phyloP scores from a whole-genome alignment of 2,329 filamentous ascomycete species.

The Calonectria pseudoturangicola region DNA sequence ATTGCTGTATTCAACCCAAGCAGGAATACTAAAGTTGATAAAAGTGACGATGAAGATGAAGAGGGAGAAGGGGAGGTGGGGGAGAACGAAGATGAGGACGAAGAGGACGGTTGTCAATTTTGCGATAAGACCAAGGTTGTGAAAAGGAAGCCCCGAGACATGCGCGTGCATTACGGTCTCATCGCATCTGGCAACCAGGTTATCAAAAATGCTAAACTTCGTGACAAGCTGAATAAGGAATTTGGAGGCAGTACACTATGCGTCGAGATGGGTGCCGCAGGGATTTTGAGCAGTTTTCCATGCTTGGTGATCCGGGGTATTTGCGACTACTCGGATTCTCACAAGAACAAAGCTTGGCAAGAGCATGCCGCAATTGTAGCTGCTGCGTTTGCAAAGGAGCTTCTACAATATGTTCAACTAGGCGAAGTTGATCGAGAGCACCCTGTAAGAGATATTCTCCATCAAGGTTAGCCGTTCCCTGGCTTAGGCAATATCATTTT shows the following conservation, averaged over 20 bases:
- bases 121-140: too few species aligned
- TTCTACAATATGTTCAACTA: not conserved
- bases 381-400: not conserved
- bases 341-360: constrained; percentile 13
- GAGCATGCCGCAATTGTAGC: not conserved
- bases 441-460: not conserved
- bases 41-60: too few species aligned
- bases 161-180: not conserved
- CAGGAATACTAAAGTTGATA: too few species aligned
- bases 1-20: too few species aligned
- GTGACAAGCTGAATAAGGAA: not conserved
- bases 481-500: too few species aligned
- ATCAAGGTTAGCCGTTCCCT: not conserved
- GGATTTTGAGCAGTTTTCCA: not conserved
- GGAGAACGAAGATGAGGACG: not conserved
- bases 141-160: too few species aligned
- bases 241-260: not conserved
- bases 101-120: not conserved
- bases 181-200: not conserved
- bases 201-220: not conserved
- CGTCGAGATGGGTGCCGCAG: not conserved
- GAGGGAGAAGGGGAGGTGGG: too few species aligned
- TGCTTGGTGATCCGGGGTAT: constrained; percentile 3
- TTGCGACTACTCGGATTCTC: not conserved
- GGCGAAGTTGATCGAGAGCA: not conserved